Evolutionary conservation across 2,329 filamentous ascomycete species (phyloP).

Genomic region (Colletotrichum paranaense): DNA sequence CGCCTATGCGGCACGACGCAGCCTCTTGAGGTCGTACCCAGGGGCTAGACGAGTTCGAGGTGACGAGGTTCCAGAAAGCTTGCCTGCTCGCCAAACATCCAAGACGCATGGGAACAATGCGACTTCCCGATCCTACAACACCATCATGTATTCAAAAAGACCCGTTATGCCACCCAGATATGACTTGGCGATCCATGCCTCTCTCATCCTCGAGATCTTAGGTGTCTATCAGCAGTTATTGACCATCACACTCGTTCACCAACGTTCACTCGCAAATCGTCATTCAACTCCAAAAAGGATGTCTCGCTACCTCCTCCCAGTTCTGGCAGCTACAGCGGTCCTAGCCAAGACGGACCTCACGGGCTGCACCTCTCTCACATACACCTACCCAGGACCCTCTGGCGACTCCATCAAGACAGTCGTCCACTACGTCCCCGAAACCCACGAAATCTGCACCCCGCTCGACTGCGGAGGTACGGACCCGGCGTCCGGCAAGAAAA

Average conservation of each 20-base stretch:
- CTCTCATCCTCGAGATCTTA: not conserved
- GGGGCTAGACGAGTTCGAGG: not conserved
- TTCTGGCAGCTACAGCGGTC: constrained; percentile 43
- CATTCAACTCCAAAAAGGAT: not conserved
- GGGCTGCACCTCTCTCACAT: constrained; percentile 54
- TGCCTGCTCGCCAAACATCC: not conserved
- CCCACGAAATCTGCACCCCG: constrained; percentile 71
- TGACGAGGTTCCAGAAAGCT: not conserved
- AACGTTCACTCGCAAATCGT: not conserved
- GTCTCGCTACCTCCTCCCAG: constrained; percentile 31
- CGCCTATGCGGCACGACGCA: constrained; percentile 4
- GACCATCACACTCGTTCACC: not conserved
- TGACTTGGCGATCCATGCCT: not conserved
- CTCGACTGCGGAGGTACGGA: constrained; percentile 74
- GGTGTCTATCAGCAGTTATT: not conserved
- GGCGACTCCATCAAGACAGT: constrained; percentile 53
- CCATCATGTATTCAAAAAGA: not conserved
- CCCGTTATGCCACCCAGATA: too few species aligned
- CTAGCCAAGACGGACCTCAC: constrained; percentile 56
- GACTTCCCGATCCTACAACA: not conserved
- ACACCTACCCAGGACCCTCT: constrained; percentile 38
- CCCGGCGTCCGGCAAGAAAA: constrained; percentile 69
- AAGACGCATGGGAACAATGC: not conserved
- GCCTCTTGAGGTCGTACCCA: not conserved
- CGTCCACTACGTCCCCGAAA: constrained; percentile 71